Base-by-base conservation (phyloP, 140 eudicot genomes). In the Cichorium intybus region DNA sequence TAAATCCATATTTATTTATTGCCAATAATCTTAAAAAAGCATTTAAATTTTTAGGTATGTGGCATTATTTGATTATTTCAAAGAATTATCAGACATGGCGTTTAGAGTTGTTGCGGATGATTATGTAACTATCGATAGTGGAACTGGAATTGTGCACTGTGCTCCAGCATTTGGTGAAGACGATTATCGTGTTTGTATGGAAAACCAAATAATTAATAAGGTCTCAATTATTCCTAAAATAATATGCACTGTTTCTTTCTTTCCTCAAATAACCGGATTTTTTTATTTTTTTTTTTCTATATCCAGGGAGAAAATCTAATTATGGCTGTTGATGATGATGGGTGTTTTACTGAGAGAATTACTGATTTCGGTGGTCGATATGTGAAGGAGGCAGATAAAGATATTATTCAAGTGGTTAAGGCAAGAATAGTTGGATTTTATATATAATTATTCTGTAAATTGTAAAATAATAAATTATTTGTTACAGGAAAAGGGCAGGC, bases 121-220 rank as follows among this genome's bases (percentile, higher is more conserved):
- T 76, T 92, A 92, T 73, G 98, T 92, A 41, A 92, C 98, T 39
- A 72, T 87, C 64, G 98, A 92, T 65, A 88, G 98, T 66, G 98
- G 98, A 39, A 80, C 95, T 79, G 98, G 98, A 69, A 81, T 92
- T 18, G 98, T 92, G 24, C 96, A 92, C 53, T 85, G 95, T 79
- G 98, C 96, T 65, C 98, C 98, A 54, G 98, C 98, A 24, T 92
- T 92, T 72, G 98, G 98, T 56, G 96, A 92, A 81, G 98, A 92
- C 29, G 98, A 92, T 79, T 88, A 92, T 74, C 98, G 98, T 53
- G 98, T 92, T 77, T 88, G 98, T 80, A 26, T 85, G 9, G 85
- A 81, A 62, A 74, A 92, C 77, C 66, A 86, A 58, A 83, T 92
- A 50, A 92, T 92, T n/a, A 81, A 60, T 53, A 81, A 85, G 95